Evolutionary conservation across 139 green algal species (phyloP).

Genomic region (Trebouxia sp.): DNA sequence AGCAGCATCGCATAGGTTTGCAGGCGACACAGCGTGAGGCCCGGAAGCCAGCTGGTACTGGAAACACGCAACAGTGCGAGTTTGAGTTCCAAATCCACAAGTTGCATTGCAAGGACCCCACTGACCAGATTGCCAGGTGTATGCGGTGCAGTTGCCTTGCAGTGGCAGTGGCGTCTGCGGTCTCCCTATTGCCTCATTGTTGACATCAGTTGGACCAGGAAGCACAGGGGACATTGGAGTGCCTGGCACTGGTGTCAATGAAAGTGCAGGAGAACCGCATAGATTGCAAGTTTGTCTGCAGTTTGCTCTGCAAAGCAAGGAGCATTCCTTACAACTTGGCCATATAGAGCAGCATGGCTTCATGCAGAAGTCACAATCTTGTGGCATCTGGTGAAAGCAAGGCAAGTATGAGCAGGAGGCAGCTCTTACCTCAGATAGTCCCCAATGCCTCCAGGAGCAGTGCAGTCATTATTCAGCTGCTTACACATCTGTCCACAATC

Average conservation of each 20-base stretch:
- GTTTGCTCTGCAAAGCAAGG: not conserved
- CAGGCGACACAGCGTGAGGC: no score
- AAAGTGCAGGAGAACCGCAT: not conserved
- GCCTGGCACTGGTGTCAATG: not conserved
- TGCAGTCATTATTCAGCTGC: slow-evolving; percentile 1
- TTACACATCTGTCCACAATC: not conserved
- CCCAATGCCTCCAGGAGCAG: not conserved
- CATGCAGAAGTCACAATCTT: not conserved
- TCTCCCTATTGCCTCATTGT: not conserved
- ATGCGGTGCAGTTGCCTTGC: not conserved
- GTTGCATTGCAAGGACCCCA: not conserved
- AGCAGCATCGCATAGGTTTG: not conserved
- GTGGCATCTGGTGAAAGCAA: not conserved
- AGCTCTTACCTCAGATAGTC: slow-evolving; percentile 14
- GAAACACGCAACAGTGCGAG: not conserved
- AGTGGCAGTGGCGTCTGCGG: not conserved
- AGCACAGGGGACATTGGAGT: not conserved
- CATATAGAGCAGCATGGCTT: not conserved
- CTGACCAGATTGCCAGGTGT: not conserved
- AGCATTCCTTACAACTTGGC: not conserved
- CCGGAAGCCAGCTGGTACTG: no score
- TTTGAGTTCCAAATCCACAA: not conserved
- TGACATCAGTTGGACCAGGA: not conserved
- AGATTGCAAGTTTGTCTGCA: slow-evolving; percentile 20
- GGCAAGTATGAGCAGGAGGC: not conserved